phyloP scores from a whole-genome alignment of 495 filamentous ascomycete genomes.

The Aspergillus asperescens region DNA sequence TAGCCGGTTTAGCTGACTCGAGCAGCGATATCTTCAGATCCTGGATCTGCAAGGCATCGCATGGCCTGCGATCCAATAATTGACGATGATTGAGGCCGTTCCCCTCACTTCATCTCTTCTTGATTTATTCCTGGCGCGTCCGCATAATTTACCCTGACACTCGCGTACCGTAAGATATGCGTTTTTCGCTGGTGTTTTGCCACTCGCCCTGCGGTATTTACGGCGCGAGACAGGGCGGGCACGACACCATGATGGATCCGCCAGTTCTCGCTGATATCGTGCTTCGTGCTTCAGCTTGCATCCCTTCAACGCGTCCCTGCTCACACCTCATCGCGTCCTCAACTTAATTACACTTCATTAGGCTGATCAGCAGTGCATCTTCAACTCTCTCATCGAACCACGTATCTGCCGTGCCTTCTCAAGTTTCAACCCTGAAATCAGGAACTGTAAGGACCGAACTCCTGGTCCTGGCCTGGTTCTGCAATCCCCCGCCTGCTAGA shows the following conservation, averaged over 20 bases:
- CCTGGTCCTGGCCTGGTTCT: not conserved
- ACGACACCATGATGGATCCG: conserved; percentile 3
- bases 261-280: not conserved
- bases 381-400: conserved; percentile 3
- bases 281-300: not conserved
- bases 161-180: not conserved
- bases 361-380: not conserved
- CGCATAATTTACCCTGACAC: not conserved
- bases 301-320: conserved; percentile 12
- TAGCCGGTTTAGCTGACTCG: not conserved
- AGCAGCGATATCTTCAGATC: conserved; percentile 1
- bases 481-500: not conserved
- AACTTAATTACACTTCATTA: conserved; percentile 8
- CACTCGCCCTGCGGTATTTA: conserved; percentile 1
- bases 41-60: conserved; percentile 12
- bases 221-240: conserved; percentile 1
- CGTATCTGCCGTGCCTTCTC: conserved; percentile 2
- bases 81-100: no score
- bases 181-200: not conserved
- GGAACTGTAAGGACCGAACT: not conserved
- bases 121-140: no score
- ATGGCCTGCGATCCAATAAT: conserved; percentile 10
- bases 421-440: conserved; percentile 10
- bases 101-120: conserved; percentile 13
- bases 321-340: conserved; percentile 13